Evolutionary conservation across 495 filamentous ascomycete genomes (phyloP).

Genomic region (Chaetomium cochliodes): DNA sequence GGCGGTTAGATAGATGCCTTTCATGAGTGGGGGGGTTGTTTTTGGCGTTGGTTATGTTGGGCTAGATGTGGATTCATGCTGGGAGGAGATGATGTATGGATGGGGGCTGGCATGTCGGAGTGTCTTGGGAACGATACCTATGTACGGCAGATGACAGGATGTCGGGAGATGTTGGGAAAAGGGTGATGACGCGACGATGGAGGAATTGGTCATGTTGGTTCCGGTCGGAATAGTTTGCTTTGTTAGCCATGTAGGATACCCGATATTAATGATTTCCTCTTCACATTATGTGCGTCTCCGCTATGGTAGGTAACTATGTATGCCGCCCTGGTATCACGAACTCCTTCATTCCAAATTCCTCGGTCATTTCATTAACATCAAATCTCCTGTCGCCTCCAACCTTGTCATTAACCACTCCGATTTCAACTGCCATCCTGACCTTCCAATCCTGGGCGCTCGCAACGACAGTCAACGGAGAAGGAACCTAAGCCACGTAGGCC

Average conservation of each 20-base stretch:
- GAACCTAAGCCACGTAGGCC: slow-evolving; percentile 18
- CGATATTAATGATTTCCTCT: background rate
- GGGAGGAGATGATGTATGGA: background rate
- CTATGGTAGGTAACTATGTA: background rate
- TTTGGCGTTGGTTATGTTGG: background rate
- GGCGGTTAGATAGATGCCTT: background rate
- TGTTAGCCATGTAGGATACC: slow-evolving; percentile 15
- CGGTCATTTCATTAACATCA: background rate
- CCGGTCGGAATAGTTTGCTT: background rate
- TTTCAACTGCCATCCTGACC: background rate
- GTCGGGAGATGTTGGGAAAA: background rate
- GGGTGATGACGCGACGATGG: background rate
- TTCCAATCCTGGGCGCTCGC: too few relatives aligned
- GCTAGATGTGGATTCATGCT: background rate
- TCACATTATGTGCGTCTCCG: background rate
- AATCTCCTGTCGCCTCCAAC: background rate
- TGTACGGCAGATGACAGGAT: background rate
- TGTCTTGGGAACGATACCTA: background rate
- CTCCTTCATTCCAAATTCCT: too few relatives aligned
- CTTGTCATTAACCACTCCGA: background rate
- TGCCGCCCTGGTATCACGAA: background rate
- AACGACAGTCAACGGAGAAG: too few relatives aligned
- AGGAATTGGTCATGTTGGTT: background rate
- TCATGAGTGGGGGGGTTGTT: background rate
- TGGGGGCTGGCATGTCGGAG: background rate